A percentile compares a stretch with the other conserved stretches of the same genome.
These are phyloP conservation scores for Diospyros kaki DNA, from an alignment of 148 eudicot genomes.

Conservation along the genomic window DNA sequence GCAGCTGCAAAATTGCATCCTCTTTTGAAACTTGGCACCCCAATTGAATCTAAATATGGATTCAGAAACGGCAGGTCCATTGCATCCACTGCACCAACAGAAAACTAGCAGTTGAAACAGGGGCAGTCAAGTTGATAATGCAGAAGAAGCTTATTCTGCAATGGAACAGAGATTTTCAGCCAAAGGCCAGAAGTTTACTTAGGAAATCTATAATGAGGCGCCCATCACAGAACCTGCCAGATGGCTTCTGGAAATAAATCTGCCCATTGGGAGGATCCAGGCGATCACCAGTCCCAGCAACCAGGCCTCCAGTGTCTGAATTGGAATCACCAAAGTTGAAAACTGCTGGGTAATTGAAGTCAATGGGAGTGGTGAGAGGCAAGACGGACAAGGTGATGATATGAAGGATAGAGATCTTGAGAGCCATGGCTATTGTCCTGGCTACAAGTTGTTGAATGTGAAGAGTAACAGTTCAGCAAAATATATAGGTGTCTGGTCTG, in stretches of 20 bases:
- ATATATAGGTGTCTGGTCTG: constrained; percentile 12
- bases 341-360: constrained; percentile 79
- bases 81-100: constrained; percentile 72
- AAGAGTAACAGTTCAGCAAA: constrained; percentile 17
- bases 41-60: constrained; percentile 74
- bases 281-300: constrained; percentile 52
- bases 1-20: constrained; percentile 93
- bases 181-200: constrained; percentile 32
- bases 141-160: background rate
- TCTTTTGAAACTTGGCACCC: constrained; percentile 55
- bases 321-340: constrained; percentile 95
- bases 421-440: constrained; percentile 36
- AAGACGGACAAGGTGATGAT: constrained; percentile 23
- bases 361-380: constrained; percentile 35
- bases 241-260: constrained; percentile 71
- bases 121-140: background rate
- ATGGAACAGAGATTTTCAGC: background rate
- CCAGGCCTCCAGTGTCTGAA: constrained; percentile 82
- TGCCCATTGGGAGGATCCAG: constrained; percentile 75
- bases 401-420: constrained; percentile 18
- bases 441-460: background rate
- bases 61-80: constrained; percentile 84
- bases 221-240: constrained; percentile 91
- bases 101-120: background rate
- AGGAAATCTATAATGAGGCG: constrained; percentile 80